These are phyloP conservation scores for Podaxis sp. DNA, from an alignment of 768 basidiomycete genomes.

Conservation along the genomic window DNA sequence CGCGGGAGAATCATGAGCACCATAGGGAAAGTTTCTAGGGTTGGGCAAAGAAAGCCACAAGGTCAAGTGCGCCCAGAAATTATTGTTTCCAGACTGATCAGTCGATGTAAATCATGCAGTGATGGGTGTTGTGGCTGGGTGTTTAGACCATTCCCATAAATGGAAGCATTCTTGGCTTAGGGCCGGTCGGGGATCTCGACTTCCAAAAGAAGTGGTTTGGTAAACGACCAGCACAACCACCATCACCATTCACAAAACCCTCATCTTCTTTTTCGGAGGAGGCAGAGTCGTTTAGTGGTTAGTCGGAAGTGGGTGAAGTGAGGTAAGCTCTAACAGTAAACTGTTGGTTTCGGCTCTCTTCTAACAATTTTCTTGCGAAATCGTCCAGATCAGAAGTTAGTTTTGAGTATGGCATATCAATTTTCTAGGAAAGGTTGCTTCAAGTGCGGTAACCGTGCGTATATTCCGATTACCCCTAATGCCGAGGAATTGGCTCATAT, in stretches of 20 bases:
- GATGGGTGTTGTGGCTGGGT: neutral
- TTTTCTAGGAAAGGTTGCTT: constrained; percentile 87
- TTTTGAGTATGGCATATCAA: constrained; percentile 68
- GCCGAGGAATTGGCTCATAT: constrained; percentile 12
- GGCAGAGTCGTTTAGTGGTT: constrained; percentile 61
- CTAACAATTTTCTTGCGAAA: constrained; percentile 8
- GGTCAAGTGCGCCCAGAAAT: neutral
- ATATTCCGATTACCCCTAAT: constrained; percentile 10
- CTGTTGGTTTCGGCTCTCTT: neutral
- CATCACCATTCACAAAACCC: constrained; percentile 36
- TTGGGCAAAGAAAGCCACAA: neutral
- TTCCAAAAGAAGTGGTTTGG: constrained; percentile 7
- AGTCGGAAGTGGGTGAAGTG: constrained; percentile 73
- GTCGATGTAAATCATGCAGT: neutral
- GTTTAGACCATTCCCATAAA: constrained; percentile 1
- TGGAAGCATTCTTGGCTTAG: constrained; percentile 7
- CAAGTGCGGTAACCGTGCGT: constrained; percentile 90
- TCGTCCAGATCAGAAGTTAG: constrained; percentile 21
- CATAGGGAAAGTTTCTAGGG: neutral
- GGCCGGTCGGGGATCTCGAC: constrained; percentile 7
- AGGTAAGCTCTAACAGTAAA: constrained; percentile 36
- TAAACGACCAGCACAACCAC: constrained; percentile 17
- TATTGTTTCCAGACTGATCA: neutral
- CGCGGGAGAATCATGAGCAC: constrained; percentile 14
- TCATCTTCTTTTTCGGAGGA: constrained; percentile 60